Evolutionary conservation across 116 monocot species (phyloP).

Genomic region (Thalassia testudinum): DNA sequence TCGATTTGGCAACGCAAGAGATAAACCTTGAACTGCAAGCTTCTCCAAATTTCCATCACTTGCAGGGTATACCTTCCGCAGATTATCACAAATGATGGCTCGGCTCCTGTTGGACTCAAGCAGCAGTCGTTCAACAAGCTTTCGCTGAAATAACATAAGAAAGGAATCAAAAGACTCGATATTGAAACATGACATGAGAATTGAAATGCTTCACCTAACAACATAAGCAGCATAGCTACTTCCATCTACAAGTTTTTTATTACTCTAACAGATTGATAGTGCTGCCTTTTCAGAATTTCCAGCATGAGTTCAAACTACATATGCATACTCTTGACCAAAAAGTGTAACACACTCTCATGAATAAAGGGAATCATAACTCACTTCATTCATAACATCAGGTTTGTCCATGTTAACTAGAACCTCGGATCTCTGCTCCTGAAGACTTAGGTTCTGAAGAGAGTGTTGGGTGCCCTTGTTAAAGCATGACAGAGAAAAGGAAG

Average conservation of each 20-base stretch:
- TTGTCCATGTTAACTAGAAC: constrained; percentile 36
- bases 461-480: constrained; percentile 10
- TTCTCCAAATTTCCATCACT: constrained; percentile 58
- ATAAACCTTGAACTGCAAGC: constrained; percentile 51
- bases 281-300: too few relatives aligned
- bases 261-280: too few relatives aligned
- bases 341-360: too few relatives aligned
- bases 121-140: constrained; percentile 37
- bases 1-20: constrained; percentile 53
- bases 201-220: too few relatives aligned
- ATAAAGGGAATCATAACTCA: constrained; percentile 8
- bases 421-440: constrained; percentile 10
- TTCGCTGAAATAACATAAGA: constrained; percentile 30
- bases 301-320: too few relatives aligned
- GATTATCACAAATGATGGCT: constrained; percentile 48
- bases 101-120: constrained; percentile 9
- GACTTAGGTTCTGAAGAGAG: background rate
- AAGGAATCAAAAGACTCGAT: background rate
- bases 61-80: constrained; percentile 51
- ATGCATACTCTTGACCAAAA: too few relatives aligned
- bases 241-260: too few relatives aligned
- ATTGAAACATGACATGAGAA: too few relatives aligned
- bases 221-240: too few relatives aligned
- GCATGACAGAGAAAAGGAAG: constrained; percentile 16
- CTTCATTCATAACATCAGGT: constrained; percentile 46